These are phyloP conservation scores for Cucurbitaria berberidis DNA, from an alignment of 2,329 filamentous ascomycete genomes.

Conservation along the genomic window DNA sequence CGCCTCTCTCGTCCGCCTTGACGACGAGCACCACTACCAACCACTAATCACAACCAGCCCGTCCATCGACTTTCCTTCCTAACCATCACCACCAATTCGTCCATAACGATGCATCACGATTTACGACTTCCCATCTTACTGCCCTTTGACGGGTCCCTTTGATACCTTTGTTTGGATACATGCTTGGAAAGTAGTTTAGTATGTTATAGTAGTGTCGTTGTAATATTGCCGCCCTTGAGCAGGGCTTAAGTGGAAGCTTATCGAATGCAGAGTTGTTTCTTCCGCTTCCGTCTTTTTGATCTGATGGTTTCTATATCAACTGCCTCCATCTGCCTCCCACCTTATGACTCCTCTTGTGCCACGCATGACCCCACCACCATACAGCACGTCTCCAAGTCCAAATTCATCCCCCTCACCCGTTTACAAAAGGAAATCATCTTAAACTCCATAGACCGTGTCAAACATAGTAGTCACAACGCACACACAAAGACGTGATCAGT, in stretches of 20 bases:
- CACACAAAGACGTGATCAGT: background rate
- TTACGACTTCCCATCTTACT: slow-evolving; percentile 5
- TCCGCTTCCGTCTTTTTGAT: background rate
- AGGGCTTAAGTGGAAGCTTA: background rate
- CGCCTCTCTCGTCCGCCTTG: background rate
- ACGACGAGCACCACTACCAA: background rate
- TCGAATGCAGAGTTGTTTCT: background rate
- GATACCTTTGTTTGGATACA: slow-evolving; percentile 13
- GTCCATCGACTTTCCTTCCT: background rate
- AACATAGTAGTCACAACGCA: background rate
- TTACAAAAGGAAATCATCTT: background rate
- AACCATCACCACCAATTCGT: background rate
- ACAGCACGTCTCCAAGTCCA: background rate
- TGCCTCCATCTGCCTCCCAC: background rate
- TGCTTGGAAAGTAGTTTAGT: slow-evolving; percentile 3
- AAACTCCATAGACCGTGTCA: too few relatives aligned
- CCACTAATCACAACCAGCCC: slow-evolving; percentile 4
- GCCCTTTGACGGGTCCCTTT: background rate
- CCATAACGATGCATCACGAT: slow-evolving; percentile 11
- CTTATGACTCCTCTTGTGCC: background rate
- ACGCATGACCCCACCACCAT: background rate
- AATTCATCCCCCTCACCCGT: background rate
- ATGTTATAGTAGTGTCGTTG: slow-evolving; percentile 7
- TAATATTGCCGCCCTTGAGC: slow-evolving; percentile 9
- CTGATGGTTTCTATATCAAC: background rate